Base-by-base conservation (phyloP, 2,329 filamentous ascomycete genomes). In the Colletotrichum agaves region DNA sequence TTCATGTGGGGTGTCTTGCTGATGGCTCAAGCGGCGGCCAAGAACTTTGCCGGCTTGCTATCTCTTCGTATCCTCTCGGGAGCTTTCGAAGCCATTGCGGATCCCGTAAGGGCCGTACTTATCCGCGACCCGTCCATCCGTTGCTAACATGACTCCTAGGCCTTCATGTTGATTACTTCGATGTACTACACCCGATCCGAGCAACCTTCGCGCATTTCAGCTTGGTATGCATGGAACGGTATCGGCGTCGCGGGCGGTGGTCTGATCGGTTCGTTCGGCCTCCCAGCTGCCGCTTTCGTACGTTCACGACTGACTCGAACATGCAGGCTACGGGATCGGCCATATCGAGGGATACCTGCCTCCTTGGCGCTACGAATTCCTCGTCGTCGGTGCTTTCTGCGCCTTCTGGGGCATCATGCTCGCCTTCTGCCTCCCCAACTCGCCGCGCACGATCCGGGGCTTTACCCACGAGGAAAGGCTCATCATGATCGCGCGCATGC, bases 331-430 rank as follows among this genome's bases (percentile, higher is more conserved):
- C 63, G 88, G 83, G 0, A 90, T 90, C 50, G 88, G 88, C 1
- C 82, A 88, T 69, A 88, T 88, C 70, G 79, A 82, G 43, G 87
- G 85, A 13, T 78, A 81, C 1, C 79, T 91, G 19, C 80, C 84
- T 0, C 85, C 84, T 0, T 92, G 89, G 89, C 87, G 87, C 73
- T 91, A 89, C 70, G 88, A 91, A 61, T 92, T 92, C 73, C 77
- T 92, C 15, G 84, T 92, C n/a, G 88, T 88, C 4, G 82, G 82
- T 7, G 81, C 85, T 1, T 79, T 90, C 11, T 90, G 87, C 65
- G 80, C 85, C 15, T 65, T 81, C 12, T 91, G 88, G 84, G 89
- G 86, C 2, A 81, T 90, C 7, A 77, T 87, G 11, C 85, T 90
- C 73, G 80, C 84, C 46, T 74, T 88, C 17, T 77, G 88, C 44